Evolutionary conservation across 2,329 filamentous ascomycete genomes (phyloP).

Genomic region (Sclerotinia spermophila): DNA sequence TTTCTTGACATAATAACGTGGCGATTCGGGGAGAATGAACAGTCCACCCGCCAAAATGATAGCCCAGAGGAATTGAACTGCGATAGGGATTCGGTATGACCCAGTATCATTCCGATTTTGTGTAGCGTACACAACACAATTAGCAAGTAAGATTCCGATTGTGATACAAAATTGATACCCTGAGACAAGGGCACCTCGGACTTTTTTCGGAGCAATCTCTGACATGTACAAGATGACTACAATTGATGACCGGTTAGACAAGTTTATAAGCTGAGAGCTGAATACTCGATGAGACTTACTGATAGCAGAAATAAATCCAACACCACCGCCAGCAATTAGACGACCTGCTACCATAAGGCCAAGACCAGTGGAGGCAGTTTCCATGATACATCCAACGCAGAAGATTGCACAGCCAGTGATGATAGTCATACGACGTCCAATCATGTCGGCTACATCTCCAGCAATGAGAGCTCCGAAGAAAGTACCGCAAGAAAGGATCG

Average conservation of each 20-base stretch:
- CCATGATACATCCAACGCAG: slow-evolving; percentile 60
- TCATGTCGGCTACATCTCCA: slow-evolving; percentile 70
- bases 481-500: slow-evolving; percentile 70
- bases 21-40: slow-evolving; percentile 76
- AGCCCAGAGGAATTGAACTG: slow-evolving; percentile 76
- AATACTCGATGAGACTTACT: slow-evolving; percentile 33
- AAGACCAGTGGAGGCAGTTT: slow-evolving; percentile 56
- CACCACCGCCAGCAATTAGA: slow-evolving; percentile 71
- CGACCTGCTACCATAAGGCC: slow-evolving; percentile 54
- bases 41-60: slow-evolving; percentile 70
- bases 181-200: slow-evolving; percentile 73
- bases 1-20: slow-evolving; percentile 80
- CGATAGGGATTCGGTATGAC: slow-evolving; percentile 78
- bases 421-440: slow-evolving; percentile 70
- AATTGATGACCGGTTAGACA: slow-evolving; percentile 50
- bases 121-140: slow-evolving; percentile 70
- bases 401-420: slow-evolving; percentile 62
- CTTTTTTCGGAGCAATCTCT: slow-evolving; percentile 58
- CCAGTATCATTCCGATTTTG: slow-evolving; percentile 58
- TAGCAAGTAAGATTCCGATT: slow-evolving; percentile 71
- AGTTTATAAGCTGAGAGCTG: slow-evolving; percentile 58
- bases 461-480: slow-evolving; percentile 78
- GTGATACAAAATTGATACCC: slow-evolving; percentile 84
- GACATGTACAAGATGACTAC: slow-evolving; percentile 72
- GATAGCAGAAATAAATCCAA: slow-evolving; percentile 76